Conservation (phyloP, 164 flowering plant genomes). For the Aristolochia fimbriata region DNA sequence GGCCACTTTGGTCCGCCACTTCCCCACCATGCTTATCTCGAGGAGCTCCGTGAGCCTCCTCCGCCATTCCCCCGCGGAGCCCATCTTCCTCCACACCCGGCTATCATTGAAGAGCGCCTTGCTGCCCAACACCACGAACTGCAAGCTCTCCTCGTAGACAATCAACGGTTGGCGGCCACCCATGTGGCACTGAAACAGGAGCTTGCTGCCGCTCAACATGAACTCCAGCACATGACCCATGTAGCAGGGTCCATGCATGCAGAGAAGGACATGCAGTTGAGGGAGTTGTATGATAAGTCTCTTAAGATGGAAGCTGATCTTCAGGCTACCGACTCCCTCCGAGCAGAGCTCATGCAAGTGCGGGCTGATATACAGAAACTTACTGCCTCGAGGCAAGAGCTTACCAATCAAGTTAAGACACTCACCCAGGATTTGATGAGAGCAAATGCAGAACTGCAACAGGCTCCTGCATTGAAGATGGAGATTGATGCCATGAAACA, state of each 20-base stretch:
- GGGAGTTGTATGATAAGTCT: constrained; percentile 69
- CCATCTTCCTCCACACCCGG: constrained; percentile 43
- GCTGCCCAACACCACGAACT: constrained; percentile 75
- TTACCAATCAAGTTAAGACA: constrained; percentile 47
- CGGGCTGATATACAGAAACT: constrained; percentile 65
- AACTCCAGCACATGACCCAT: constrained; percentile 51
- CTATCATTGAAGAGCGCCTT: constrained; percentile 64
- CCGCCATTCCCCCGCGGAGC: constrained; percentile 32
- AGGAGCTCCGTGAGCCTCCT: constrained; percentile 49
- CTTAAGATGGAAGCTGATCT: constrained; percentile 62
- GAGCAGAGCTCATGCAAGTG: constrained; percentile 60
- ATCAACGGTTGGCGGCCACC: constrained; percentile 83
- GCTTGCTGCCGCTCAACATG: constrained; percentile 55
- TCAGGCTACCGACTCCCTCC: constrained; percentile 58
- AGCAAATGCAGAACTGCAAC: constrained; percentile 55
- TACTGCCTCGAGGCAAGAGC: constrained; percentile 51
- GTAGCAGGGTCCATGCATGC: constrained; percentile 36
- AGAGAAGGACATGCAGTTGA: constrained; percentile 61
- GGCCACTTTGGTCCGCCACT: constrained; percentile 25
- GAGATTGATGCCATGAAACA: constrained; percentile 70
- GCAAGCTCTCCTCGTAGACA: constrained; percentile 66
- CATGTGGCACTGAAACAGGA: constrained; percentile 96
- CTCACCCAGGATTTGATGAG: constrained; percentile 62
- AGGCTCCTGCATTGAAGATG: constrained; percentile 51
- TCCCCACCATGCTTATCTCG: constrained; percentile 59